phyloP scores from a whole-genome alignment of 352 stramenopile species.

The Hyaloperonospora arabidopsidis region DNA sequence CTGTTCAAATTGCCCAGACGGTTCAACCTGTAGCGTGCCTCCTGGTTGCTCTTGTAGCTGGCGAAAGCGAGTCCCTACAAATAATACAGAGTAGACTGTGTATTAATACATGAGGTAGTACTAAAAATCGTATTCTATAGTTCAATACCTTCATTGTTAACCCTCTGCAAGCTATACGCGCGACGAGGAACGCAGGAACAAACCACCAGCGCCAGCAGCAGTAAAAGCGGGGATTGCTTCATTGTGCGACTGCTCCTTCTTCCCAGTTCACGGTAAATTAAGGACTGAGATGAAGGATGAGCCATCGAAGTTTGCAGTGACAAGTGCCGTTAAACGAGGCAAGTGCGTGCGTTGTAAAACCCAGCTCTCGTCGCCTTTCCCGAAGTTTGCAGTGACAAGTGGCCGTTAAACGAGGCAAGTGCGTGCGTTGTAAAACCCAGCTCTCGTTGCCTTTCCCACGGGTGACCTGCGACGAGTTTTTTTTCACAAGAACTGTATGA shows the following conservation, averaged over 20 bases:
- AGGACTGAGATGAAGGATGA: constrained; percentile 11
- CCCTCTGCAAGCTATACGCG: background rate
- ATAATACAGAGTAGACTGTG: background rate
- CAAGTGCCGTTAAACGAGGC: too few relatives aligned
- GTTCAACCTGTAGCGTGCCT: constrained; percentile 4
- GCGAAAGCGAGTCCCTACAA: constrained; percentile 9
- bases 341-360: too few relatives aligned
- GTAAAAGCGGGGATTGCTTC: constrained; percentile 11
- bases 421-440: too few relatives aligned
- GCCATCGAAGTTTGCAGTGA: background rate
- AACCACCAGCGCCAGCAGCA: constrained; percentile 14
- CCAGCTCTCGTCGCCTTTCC: too few relatives aligned
- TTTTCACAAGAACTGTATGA: too few relatives aligned
- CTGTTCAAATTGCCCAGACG: background rate
- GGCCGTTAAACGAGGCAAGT: too few relatives aligned
- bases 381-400: too few relatives aligned
- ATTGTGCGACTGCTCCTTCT: constrained; percentile 5
- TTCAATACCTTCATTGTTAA: constrained; percentile 4
- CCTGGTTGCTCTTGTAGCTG: constrained; percentile 15
- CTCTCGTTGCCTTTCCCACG: too few relatives aligned
- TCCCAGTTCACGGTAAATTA: constrained; percentile 7
- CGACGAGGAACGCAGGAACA: background rate
- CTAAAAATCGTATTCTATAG: background rate
- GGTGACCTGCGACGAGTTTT: too few relatives aligned
- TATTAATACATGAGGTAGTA: too few relatives aligned